Evolutionary conservation across 148 eudicot species (phyloP), one percentile per base, ranked within the genome.

Genomic region (Talinum fruticosum): DNA sequence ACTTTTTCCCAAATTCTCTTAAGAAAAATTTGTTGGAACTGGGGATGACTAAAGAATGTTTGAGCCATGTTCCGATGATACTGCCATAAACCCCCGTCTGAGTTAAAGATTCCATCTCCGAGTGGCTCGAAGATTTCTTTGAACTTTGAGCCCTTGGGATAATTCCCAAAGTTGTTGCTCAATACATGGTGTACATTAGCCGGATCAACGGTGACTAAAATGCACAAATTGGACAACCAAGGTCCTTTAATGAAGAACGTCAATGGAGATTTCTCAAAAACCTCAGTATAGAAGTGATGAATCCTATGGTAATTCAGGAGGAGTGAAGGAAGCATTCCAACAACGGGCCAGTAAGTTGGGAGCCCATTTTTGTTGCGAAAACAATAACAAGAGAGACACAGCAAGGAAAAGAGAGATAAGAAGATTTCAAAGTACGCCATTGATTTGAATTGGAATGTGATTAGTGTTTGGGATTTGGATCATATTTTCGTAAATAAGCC

Each of bases 251-350:
- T 28, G 0, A 54, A n/a, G 24, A 85, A 85, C 30, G 87, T 87
- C 3, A 86, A 78, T 19, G 78, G 75, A 8, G 72, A 59, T 26
- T 0, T 15, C 1, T 73, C n/a, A 12, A 84, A 23, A 16, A 85
- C 6, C 5, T 87, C 66, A 6, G 76, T 37, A 45, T 49, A 64
- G 12, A 38, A 45, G 1, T 80, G 82, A 21, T 87, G 87, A 29
- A 88, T 29, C 51, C 82, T 71, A 30, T 76, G 68, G 21, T 79
- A 23, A 23, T 83, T 80, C 24, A 44, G 45, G 6, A 87, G 44
- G 36, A 89, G 80, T 18, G 76, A 26, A 1, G 89, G 88, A n/a
- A 91, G 75, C 93, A 86, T 91, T 8, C 91, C 93, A 0, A 91
- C 15, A 8, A 89, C 0, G 0, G 93, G 86, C 86, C 83, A 84